Evolutionary conservation across 108 stramenopile genomes (phyloP).

Genomic region (Nitzschia putrida): DNA sequence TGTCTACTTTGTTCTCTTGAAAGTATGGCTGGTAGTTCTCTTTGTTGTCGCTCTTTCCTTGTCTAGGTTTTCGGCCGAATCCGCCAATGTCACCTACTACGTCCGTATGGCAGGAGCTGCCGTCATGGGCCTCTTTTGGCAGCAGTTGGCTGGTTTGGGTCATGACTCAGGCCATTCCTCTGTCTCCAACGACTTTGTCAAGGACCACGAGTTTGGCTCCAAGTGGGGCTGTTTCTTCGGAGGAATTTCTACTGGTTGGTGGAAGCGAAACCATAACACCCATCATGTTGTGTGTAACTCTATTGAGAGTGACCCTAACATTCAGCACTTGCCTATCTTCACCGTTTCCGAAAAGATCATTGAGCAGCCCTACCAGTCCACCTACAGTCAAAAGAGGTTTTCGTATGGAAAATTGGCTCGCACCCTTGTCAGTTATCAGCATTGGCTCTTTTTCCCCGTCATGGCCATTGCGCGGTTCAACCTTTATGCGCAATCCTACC

Average conservation of each 20-base stretch:
- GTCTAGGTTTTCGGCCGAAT: neutral
- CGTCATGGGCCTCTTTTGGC: slow-evolving; percentile 73
- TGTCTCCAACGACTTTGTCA: slow-evolving; percentile 65
- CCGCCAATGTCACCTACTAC: slow-evolving; percentile 8
- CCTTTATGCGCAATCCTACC: slow-evolving; percentile 73
- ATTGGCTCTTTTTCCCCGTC: slow-evolving; percentile 85
- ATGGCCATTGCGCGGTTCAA: slow-evolving; percentile 88
- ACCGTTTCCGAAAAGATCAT: slow-evolving; percentile 74
- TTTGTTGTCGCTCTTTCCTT: neutral
- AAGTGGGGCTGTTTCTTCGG: slow-evolving; percentile 56
- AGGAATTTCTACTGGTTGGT: slow-evolving; percentile 88
- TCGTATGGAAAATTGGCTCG: slow-evolving; percentile 61
- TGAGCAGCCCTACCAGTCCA: slow-evolving; percentile 52
- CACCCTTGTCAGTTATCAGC: slow-evolving; percentile 82
- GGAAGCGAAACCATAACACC: slow-evolving; percentile 91
- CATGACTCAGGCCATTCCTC: slow-evolving; percentile 87
- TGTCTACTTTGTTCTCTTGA: neutral
- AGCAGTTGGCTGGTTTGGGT: slow-evolving; percentile 89
- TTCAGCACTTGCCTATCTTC: slow-evolving; percentile 90
- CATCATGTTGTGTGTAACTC: slow-evolving; percentile 90
- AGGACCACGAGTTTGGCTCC: slow-evolving; percentile 54
- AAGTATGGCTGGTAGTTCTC: neutral
- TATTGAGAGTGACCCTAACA: slow-evolving; percentile 91
- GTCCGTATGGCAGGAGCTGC: slow-evolving; percentile 26
- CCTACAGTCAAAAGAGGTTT: slow-evolving; percentile 74